Conservation (phyloP, 257 asterid species). For the Ophiorrhiza pumila region DNA sequence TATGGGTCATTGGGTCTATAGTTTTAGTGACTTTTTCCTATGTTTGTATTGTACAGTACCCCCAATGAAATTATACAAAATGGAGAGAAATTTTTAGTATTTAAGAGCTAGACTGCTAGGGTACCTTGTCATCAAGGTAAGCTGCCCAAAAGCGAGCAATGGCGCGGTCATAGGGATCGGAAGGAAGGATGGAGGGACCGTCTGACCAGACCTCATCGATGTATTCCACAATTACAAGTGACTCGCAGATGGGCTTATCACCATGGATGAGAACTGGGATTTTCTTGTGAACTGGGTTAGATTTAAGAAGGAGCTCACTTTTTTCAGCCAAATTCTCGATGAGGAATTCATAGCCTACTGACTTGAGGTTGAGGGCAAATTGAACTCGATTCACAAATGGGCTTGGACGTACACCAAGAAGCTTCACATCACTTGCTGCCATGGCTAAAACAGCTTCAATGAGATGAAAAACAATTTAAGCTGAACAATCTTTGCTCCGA, state of each 20-base stretch:
- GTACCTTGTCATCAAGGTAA: slow-evolving; percentile 33
- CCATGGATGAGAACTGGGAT: slow-evolving; percentile 48
- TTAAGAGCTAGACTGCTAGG: no score
- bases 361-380: slow-evolving; percentile 46
- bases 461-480: no score
- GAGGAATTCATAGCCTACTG: slow-evolving; percentile 39
- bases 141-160: slow-evolving; percentile 55
- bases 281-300: slow-evolving; percentile 52
- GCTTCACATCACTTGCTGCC: slow-evolving; percentile 36
- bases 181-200: slow-evolving; percentile 38
- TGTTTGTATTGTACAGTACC: background rate
- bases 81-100: background rate
- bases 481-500: no score
- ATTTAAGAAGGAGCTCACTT: slow-evolving; percentile 38
- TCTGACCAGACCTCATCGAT: slow-evolving; percentile 36
- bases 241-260: slow-evolving; percentile 37
- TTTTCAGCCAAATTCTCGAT: slow-evolving; percentile 23
- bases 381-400: slow-evolving; percentile 41
- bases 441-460: no score
- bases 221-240: slow-evolving; percentile 46
- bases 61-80: no score
- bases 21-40: no score
- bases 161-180: slow-evolving; percentile 41
- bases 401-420: slow-evolving; percentile 40
- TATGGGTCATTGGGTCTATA: no score